Base-by-base conservation (phyloP, 2,329 filamentous ascomycete species). In the Atkinsonella texensis region DNA sequence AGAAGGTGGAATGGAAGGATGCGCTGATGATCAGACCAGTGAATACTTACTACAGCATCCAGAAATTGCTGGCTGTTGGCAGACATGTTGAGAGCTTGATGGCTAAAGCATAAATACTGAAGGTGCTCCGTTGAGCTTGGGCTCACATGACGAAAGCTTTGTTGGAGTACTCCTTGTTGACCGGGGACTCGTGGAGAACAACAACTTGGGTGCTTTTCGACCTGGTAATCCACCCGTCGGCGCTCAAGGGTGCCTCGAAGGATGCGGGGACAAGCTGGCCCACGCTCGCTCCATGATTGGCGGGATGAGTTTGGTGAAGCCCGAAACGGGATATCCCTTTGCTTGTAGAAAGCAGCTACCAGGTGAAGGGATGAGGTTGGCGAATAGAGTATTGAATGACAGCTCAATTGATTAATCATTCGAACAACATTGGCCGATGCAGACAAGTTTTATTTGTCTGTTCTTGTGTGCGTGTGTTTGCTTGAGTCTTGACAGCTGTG, bases 11-110 rank as follows among this genome's bases (percentile, higher is more conserved):
- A 28, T 8, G 28, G 28, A 28, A 28, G 7, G 28, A 1, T 28
- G 7, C 7, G 7, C 28, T 28, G 28, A 28, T 28, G 28, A 28
- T 28, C 28, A 28, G 28, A 28, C 28, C 28, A 28, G 32, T 10
- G 39, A 35, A 49, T 57, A 57, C 83, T 74, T 71, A 90, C 86
- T 64, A 85, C 75, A 28, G 49, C 48, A 69, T 89, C 85, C 57
- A 89, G 71, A 63, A 90, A 85, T 61, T 85, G 82, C 70, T 88
- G 83, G 64, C 89, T 85, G 65, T 90, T 85, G 64, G 80, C 81
- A 58, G 86, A 84, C 87, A 91, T 91, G 58, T 63, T 77, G 64
- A 42, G 46, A 56, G 52, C 53, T 54, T 57, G 55, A 28, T 42
- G 33, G 35, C 42, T 47, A 23, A 48, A 48, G 43, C 38, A 50